A percentile compares a stretch with the other conserved stretches of the same genome.
Evolutionary conservation across 2,329 filamentous ascomycete species (phyloP).

Genomic region (Talaromyces sp.): DNA sequence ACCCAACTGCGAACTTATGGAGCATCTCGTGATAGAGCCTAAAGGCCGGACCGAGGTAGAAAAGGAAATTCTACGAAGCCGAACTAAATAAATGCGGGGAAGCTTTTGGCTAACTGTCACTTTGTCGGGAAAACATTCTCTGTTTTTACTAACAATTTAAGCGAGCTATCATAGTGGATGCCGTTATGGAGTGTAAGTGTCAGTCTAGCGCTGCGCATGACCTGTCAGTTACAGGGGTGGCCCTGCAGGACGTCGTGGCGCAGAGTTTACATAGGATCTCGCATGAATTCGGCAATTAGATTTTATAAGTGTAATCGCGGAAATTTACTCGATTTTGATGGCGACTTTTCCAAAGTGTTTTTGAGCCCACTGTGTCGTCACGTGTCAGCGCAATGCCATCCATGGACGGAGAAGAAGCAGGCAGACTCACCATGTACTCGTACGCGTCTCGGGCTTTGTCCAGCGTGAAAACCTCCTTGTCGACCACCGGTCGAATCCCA

Average conservation of each 20-base stretch:
- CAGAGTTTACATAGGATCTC: too few relatives aligned
- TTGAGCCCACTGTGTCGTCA: conserved; percentile 36
- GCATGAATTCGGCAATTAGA: too few relatives aligned
- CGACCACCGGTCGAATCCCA: conserved; percentile 54
- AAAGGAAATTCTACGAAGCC: background rate
- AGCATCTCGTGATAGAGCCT: background rate
- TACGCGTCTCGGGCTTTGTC: conserved; percentile 4
- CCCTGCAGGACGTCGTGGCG: background rate
- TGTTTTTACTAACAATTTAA: background rate
- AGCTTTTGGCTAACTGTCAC: background rate
- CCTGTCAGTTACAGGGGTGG: background rate
- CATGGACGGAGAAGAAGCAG: background rate
- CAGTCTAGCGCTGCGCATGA: background rate
- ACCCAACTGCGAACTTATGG: background rate
- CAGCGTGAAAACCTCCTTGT: conserved; percentile 22
- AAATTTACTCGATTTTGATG: conserved; percentile 37
- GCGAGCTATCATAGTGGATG: background rate
- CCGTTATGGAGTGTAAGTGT: background rate
- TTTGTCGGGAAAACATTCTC: background rate
- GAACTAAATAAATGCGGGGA: background rate
- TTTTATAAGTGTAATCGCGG: background rate
- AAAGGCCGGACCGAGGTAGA: background rate
- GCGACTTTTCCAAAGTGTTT: conserved; percentile 54
- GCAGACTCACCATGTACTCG: conserved; percentile 2
- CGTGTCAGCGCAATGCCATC: background rate